Percentiles rank a stretch among this genome's conserved stretches.
Evolutionary conservation across 2,329 filamentous ascomycete species (phyloP).

Genomic region (Trichoderma citrinoviride): DNA sequence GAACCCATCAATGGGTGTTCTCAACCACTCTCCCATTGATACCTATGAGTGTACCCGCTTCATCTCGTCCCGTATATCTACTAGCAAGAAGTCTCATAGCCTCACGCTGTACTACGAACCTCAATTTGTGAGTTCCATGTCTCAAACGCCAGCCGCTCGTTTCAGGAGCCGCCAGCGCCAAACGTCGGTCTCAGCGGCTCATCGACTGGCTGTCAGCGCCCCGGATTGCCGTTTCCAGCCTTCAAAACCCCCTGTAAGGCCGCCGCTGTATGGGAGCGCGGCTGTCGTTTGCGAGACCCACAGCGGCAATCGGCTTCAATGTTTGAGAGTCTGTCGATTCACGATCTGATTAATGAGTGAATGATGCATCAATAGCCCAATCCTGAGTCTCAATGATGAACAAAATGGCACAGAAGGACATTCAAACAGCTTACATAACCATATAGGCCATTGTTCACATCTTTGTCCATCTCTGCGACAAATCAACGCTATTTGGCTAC

Average conservation of each 20-base stretch:
- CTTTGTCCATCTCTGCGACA: not conserved
- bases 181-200: not conserved
- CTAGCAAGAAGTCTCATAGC: too few relatives aligned
- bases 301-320: not conserved
- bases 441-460: not conserved
- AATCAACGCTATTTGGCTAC: not conserved
- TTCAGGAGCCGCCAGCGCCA: slow-evolving; percentile 15
- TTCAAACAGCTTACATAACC: not conserved
- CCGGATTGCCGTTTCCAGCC: not conserved
- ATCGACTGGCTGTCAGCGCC: slow-evolving; percentile 8
- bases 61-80: too few relatives aligned
- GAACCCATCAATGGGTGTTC: too few relatives aligned
- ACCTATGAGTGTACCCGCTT: too few relatives aligned
- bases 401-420: not conserved
- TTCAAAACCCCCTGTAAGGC: not conserved
- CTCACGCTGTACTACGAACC: not conserved
- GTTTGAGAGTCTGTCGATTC: too few relatives aligned
- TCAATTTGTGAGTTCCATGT: not conserved
- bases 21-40: too few relatives aligned
- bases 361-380: not conserved
- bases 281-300: not conserved
- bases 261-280: not conserved
- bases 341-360: not conserved
- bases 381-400: fast-evolving
- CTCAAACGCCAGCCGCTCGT: not conserved